A percentile compares a stretch with the other conserved stretches of the same genome.
Conservation (phyloP, 768 basidiomycete species). For the Hypholoma fasciculare region DNA sequence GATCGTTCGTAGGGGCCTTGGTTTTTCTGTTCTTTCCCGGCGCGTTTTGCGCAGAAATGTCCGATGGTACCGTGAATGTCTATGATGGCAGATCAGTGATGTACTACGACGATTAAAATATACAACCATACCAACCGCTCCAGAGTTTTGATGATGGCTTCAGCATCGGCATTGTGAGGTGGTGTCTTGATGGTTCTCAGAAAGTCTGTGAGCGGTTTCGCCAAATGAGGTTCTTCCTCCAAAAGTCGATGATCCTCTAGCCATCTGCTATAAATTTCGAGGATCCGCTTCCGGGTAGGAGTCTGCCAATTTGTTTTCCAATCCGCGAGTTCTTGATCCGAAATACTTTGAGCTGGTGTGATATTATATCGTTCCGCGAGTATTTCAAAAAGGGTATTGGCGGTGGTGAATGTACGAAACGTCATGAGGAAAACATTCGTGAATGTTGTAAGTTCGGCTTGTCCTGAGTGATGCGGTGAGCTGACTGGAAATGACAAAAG, state of each 20-base stretch:
- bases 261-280: conserved; percentile 61
- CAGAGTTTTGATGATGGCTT: conserved; percentile 50
- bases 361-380: conserved; percentile 66
- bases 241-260: conserved; percentile 59
- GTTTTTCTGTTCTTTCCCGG: conserved; percentile 42
- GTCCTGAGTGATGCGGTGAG: conserved; percentile 16
- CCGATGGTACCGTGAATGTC: conserved; percentile 40
- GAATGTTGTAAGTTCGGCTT: conserved; percentile 32
- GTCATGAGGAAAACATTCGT: conserved; percentile 78
- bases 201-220: conserved; percentile 56
- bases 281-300: conserved; percentile 62
- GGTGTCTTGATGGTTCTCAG: conserved; percentile 42
- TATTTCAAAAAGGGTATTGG: conserved; percentile 66
- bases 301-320: conserved; percentile 67
- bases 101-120: not conserved
- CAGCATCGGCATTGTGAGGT: conserved; percentile 44
- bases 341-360: conserved; percentile 48
- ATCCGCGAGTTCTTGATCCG: conserved; percentile 51
- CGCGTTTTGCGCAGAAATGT: conserved; percentile 21
- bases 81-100: conserved; percentile 20
- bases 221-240: conserved; percentile 65
- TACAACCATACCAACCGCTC: conserved; percentile 50
- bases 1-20: conserved; percentile 56
- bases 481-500: not conserved
- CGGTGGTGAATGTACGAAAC: conserved; percentile 76